Conservation (phyloP, 331 rosid genomes). For the Telfairia occidentalis region DNA sequence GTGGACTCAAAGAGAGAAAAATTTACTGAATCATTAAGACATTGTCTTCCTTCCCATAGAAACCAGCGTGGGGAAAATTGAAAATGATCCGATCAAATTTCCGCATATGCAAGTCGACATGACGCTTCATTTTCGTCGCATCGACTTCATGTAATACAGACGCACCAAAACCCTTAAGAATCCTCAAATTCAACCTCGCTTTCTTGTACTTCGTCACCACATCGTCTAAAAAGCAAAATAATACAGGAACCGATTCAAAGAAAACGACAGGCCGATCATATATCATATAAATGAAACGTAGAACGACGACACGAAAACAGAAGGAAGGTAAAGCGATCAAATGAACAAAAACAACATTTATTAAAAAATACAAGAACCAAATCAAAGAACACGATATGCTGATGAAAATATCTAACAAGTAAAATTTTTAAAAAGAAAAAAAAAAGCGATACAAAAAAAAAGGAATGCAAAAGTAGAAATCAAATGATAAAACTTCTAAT, state of each 20-base stretch:
- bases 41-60: constrained; percentile 11
- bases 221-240: constrained; percentile 21
- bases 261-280: background rate
- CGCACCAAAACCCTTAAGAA: constrained; percentile 34
- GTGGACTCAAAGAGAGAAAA: background rate
- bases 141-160: constrained; percentile 35
- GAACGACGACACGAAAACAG: background rate
- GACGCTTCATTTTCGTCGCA: constrained; percentile 38
- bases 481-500: background rate
- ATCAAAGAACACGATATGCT: background rate
- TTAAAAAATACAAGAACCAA: background rate
- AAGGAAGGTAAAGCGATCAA: background rate
- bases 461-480: background rate
- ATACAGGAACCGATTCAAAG: background rate
- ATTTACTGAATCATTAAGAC: constrained; percentile 11
- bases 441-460: background rate
- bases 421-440: background rate
- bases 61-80: background rate
- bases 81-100: background rate
- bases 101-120: background rate
- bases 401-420: background rate
- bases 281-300: background rate
- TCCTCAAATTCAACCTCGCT: constrained; percentile 35
- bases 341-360: background rate
- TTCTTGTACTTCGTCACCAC: constrained; percentile 39